Conservation (phyloP, 306 rosid genomes). For the Arachis hypogaea region DNA sequence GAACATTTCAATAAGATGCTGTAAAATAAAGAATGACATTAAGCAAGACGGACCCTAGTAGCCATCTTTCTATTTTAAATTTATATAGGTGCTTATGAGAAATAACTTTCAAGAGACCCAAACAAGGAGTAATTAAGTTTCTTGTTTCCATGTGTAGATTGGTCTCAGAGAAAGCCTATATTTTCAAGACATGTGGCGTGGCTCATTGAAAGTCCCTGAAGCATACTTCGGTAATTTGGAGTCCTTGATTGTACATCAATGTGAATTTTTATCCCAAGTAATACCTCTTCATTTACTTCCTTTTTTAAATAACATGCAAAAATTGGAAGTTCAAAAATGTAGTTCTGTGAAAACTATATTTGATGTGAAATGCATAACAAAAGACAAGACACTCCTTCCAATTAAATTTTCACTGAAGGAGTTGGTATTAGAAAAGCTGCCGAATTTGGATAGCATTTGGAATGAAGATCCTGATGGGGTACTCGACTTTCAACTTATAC, state of each 20-base stretch:
- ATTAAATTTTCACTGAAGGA: not conserved
- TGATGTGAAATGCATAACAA: conserved; percentile 12
- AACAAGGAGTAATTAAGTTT: not conserved
- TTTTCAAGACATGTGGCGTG: conserved; percentile 16
- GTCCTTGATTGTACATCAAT: not conserved
- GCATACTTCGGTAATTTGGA: conserved; percentile 17
- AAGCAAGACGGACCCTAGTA: too few relatives aligned
- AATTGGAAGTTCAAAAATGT: conserved; percentile 10
- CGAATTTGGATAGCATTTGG: conserved; percentile 43
- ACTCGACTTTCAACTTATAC: conserved; percentile 23
- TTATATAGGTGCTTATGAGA: too few relatives aligned
- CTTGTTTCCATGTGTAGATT: conserved; percentile 4
- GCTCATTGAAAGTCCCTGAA: not conserved
- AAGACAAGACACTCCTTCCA: not conserved
- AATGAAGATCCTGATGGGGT: conserved; percentile 27
- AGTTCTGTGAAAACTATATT: conserved; percentile 12
- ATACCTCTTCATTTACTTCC: conserved; percentile 19
- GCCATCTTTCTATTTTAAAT: too few relatives aligned
- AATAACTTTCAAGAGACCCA: too few relatives aligned
- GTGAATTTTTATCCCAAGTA: not conserved
- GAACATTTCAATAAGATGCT: too few relatives aligned
- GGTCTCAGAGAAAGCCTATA: not conserved
- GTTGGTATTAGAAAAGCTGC: conserved; percentile 34
- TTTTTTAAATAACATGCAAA: conserved; percentile 6
- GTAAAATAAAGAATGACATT: too few relatives aligned